phyloP scores from a whole-genome alignment of 2,329 filamentous ascomycete genomes.

The Leptographium wingfieldii region DNA sequence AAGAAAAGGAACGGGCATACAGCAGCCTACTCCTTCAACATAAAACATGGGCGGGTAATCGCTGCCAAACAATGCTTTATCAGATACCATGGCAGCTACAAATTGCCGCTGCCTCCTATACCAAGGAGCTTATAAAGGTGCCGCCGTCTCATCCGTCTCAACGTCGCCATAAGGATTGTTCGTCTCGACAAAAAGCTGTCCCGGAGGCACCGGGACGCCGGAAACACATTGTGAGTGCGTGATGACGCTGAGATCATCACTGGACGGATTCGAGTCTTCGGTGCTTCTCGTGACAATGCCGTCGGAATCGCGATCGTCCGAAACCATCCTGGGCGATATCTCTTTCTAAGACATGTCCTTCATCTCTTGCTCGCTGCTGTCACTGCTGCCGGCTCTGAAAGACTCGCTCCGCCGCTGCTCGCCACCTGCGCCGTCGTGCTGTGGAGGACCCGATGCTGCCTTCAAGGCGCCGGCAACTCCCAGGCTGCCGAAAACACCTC shows the following conservation, averaged over 20 bases:
- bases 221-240: not conserved
- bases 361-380: slow-evolving; percentile 11
- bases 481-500: slow-evolving; percentile 13
- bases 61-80: not conserved
- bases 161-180: not conserved
- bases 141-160: not conserved
- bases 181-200: not conserved
- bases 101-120: not conserved
- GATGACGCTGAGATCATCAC: not conserved
- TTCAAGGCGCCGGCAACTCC: slow-evolving; percentile 3
- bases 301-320: not conserved
- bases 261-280: not conserved
- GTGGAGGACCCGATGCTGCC: not conserved
- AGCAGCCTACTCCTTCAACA: not conserved
- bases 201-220: not conserved
- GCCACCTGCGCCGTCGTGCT: not conserved
- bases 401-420: not conserved
- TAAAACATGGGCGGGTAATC: not conserved
- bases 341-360: slow-evolving; percentile 8
- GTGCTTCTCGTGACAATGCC: not conserved
- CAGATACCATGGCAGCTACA: not conserved
- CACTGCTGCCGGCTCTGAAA: not conserved
- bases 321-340: not conserved
- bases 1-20: not conserved
- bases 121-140: not conserved